Evolutionary conservation across 2,329 filamentous ascomycete species (phyloP).

Genomic region (Microthyrium microscopicum): DNA sequence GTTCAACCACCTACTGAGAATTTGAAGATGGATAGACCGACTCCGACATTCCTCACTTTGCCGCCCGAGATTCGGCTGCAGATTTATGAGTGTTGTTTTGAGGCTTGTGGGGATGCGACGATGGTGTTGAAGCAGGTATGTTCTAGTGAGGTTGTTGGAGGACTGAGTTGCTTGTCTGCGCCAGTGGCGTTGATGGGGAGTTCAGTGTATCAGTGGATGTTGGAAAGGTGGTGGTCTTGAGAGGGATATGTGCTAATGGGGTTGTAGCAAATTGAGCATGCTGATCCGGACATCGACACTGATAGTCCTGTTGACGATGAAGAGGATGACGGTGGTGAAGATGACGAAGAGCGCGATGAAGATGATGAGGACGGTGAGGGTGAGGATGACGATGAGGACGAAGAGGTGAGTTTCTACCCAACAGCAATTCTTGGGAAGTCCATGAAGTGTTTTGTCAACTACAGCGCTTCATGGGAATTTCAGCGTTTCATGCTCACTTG

Average conservation of each 20-base stretch:
- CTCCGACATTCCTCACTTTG: conserved; percentile 1
- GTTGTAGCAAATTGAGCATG: conserved; percentile 4
- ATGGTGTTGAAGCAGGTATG: conserved; percentile 7
- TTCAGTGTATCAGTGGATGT: no score
- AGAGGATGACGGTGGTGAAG: not conserved
- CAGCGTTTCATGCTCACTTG: no score
- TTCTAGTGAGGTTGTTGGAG: not conserved
- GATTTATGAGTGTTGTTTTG: conserved; percentile 3
- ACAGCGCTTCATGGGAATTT: no score
- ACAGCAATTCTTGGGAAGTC: not conserved
- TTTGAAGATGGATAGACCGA: no score
- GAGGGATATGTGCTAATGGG: no score
- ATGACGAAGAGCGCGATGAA: not conserved
- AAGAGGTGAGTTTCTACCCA: not conserved
- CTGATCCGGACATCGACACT: conserved; percentile 1
- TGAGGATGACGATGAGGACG: conserved; percentile 2
- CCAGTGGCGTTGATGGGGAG: no score
- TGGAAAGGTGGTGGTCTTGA: no score
- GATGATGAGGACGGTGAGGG: not conserved
- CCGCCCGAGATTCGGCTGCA: conserved; percentile 5
- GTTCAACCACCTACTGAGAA: no score
- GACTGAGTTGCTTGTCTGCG: no score
- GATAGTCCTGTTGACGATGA: not conserved
- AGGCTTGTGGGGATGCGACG: not conserved
- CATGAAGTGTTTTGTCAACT: no score